Percentiles rank a stretch among this genome's conserved stretches.
phyloP scores from a whole-genome alignment of 2,329 filamentous ascomycete species.

The Coleophoma crateriformis region DNA sequence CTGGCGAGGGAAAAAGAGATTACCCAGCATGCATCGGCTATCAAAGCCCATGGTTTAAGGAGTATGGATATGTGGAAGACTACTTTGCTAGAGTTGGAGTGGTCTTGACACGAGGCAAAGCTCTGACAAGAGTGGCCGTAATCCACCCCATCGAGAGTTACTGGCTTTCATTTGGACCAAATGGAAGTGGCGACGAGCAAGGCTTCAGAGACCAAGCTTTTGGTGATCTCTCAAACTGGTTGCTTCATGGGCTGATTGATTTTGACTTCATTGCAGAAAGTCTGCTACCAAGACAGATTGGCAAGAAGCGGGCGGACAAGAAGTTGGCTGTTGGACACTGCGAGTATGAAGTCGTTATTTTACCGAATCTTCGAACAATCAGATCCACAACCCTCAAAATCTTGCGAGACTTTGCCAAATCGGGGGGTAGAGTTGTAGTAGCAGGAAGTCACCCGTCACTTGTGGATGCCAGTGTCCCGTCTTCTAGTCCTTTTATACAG shows the following conservation, averaged over 20 bases:
- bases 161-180: slow-evolving; percentile 27
- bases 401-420: slow-evolving; percentile 16
- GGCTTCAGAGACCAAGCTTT: slow-evolving; percentile 21
- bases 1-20: slow-evolving; percentile 27
- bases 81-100: slow-evolving; percentile 27
- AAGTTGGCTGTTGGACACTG: slow-evolving; percentile 21
- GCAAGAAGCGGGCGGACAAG: slow-evolving; percentile 1
- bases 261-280: slow-evolving; percentile 29
- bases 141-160: slow-evolving; percentile 29
- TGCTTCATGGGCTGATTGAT: slow-evolving; percentile 25
- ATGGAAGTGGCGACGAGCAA: slow-evolving; percentile 19
- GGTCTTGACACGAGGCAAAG: slow-evolving; percentile 24
- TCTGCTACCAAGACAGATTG: slow-evolving; percentile 18
- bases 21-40: slow-evolving; percentile 27
- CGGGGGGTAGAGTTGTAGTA: slow-evolving; percentile 20
- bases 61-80: slow-evolving; percentile 25
- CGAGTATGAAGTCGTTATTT: slow-evolving; percentile 25
- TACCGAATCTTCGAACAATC: slow-evolving; percentile 27
- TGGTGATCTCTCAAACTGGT: slow-evolving; percentile 21
- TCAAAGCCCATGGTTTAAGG: slow-evolving; percentile 28
- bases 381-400: slow-evolving; percentile 22
- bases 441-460: slow-evolving; percentile 17
- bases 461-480: slow-evolving; percentile 15
- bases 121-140: slow-evolving; percentile 24
- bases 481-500: slow-evolving; percentile 6